Evolutionary conservation across 192 early-diverging fungal species (phyloP), one percentile per base, ranked within the genome.

Genomic region (Helicostylum pulchrum): DNA sequence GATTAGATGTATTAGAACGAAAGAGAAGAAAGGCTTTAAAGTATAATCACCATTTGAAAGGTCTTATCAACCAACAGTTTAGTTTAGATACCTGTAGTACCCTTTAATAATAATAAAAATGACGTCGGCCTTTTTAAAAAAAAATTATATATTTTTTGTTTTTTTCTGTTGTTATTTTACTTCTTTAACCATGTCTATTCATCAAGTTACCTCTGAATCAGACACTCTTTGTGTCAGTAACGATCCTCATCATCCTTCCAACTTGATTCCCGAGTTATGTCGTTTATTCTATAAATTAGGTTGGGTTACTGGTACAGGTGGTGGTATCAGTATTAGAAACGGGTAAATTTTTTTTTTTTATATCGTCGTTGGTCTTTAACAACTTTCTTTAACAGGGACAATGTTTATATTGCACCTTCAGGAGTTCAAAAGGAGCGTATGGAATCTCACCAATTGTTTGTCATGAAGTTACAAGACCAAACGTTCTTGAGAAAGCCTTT

Each of bases 371-470:
- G 4, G 4, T 14, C 44, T 30, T 31, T 45, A 26, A 30, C 12
- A 15, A 21, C n/a, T 15, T 21, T 45, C 30, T 51, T 42, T 26
- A 26, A 20, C 62, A 85, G 85, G 67, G 80, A 91, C 30, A 53
- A 81, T 53, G 87, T 92, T 15, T 97, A 90, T 65, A 86, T 98
- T 43, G 94, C 96, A n/a, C 94, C 96, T 4, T 81, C 83, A 53
- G 81, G 96, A 39, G 94, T 99, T 3, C 94, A 97, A 78, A 99
- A 99, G 78, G 94, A 99, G 71, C 82, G 94, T 56, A 94, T 99
- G 64, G 61, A 80, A 32, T 83, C 96, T 1, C 52, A 78, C 7
- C 91, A 99, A 65, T 80, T 99, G 2, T 99, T 93, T 64, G 89
- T 99, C 12, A 76, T 99, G 19, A 71, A 80, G 10, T 80, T 88